Evolutionary conservation across 495 filamentous ascomycete genomes (phyloP).

Genomic region (Hamigera avellanea): DNA sequence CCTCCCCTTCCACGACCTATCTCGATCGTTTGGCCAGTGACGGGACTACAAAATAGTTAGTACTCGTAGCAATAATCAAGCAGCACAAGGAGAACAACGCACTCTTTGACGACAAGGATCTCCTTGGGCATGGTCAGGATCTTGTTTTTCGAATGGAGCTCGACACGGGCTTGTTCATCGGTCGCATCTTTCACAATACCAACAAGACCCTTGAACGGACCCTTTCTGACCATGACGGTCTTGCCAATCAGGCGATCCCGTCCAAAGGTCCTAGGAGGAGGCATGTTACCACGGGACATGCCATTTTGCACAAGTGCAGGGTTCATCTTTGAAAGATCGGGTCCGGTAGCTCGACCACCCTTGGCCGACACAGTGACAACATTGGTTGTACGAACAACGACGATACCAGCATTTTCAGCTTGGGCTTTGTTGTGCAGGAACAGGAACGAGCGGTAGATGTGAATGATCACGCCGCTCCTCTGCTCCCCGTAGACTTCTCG

Average conservation of each 20-base stretch:
- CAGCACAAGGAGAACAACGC: conserved; percentile 18
- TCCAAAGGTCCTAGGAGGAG: conserved; percentile 66
- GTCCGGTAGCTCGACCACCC: conserved; percentile 59
- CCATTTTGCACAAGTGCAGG: conserved; percentile 65
- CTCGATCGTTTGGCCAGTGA: conserved; percentile 64
- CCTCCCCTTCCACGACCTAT: conserved; percentile 47
- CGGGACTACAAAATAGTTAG: conserved; percentile 27
- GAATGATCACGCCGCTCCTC: conserved; percentile 74
- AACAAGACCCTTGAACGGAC: conserved; percentile 81
- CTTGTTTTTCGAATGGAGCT: conserved; percentile 87
- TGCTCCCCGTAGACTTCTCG: conserved; percentile 81
- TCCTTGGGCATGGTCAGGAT: conserved; percentile 70
- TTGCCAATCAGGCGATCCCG: conserved; percentile 82
- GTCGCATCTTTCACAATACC: conserved; percentile 93
- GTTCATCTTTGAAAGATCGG: conserved; percentile 87
- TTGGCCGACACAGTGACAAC: conserved; percentile 85
- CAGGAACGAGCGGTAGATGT: conserved; percentile 81
- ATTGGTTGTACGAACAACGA: conserved; percentile 74
- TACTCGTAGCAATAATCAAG: no score
- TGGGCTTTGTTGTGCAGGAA: conserved; percentile 79
- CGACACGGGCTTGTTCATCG: conserved; percentile 72
- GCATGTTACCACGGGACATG: conserved; percentile 45
- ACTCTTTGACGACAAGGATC: conserved; percentile 71
- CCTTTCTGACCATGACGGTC: conserved; percentile 74
- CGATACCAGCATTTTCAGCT: conserved; percentile 79